Base-by-base conservation (phyloP, 139 green algal genomes). In the Nannochloris sp. region DNA sequence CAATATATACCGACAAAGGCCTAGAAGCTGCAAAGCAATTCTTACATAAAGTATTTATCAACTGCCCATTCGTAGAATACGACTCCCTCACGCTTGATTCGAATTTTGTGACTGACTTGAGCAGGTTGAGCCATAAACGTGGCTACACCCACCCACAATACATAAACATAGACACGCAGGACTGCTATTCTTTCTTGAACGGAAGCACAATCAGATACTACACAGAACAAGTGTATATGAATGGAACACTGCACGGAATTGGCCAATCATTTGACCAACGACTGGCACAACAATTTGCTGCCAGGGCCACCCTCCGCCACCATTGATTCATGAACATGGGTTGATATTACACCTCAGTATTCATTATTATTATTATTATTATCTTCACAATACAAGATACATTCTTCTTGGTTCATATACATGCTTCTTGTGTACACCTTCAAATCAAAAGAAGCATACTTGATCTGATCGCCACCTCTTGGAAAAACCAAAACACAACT, bases 1-100 rank as follows among this genome's bases (percentile, higher is more conserved):
- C 76, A 0, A 28, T 83, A 14, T 80, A 72, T 57, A 53, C 68
- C 28, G 76, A 81, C 43, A 46, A 58, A 67, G 66, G 66, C 33
- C 44, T 73, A 17, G 25, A 51, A 14, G 57, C 49, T 48, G 70
- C 70, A 12, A 62, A 30, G 11, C 6, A 25, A 20, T 77, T 71
- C 25, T 46, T 62, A 11, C 13, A 31, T n/a, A 45, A 63, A 11
- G 63, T 76, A 49, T 48, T 71, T 45, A 26, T 43, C 9, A 28
- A 46, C 0, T 66, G 43, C 8, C 58, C 58, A 20, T 43, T 25
- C 13, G 46, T 63, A n/a, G 55, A 70, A n/a, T 76, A n/a, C 50
- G 50, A 33, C 17, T 36, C 20, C 25, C 50, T 59, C 50, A 59
- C 25, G 4, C 8, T 59, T 23, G 20, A 59, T 28, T 53, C 46